Conservation (phyloP, 1,284 basidiomycete species). For the Ustilago nuda region DNA sequence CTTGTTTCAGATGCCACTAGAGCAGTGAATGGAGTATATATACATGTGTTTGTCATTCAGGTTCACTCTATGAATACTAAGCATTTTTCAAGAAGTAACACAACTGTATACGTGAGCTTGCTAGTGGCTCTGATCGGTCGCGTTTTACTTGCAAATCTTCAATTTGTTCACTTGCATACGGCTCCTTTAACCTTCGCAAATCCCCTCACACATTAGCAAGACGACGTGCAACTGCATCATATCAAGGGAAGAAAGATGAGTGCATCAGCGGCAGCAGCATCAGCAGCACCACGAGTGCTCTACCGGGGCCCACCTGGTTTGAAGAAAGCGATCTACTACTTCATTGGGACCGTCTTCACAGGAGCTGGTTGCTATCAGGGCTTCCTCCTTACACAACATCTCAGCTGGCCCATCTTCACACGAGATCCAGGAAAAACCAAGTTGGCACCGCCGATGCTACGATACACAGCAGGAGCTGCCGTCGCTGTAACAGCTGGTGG, state of each 20-base stretch:
- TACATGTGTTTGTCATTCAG: too few relatives aligned
- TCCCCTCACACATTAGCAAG: neutral
- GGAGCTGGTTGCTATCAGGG: slow-evolving; percentile 45
- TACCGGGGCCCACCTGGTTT: slow-evolving; percentile 53
- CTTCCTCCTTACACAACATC: slow-evolving; percentile 47
- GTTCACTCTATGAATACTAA: too few relatives aligned
- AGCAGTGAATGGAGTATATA: too few relatives aligned
- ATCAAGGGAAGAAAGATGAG: slow-evolving; percentile 10
- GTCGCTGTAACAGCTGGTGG: slow-evolving; percentile 28
- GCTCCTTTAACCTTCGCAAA: neutral
- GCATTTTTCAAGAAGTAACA: too few relatives aligned
- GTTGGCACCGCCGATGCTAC: slow-evolving; percentile 34
- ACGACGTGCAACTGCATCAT: neutral
- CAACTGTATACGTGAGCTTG: too few relatives aligned
- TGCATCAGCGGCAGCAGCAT: slow-evolving; percentile 12
- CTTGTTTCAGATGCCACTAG: too few relatives aligned
- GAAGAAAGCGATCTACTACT: slow-evolving; percentile 48
- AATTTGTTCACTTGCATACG: too few relatives aligned
- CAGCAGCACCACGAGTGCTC: slow-evolving; percentile 36
- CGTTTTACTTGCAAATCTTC: too few relatives aligned
- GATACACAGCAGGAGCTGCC: slow-evolving; percentile 31
- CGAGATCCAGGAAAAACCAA: slow-evolving; percentile 45
- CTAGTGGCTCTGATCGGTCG: too few relatives aligned
- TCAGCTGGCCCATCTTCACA: slow-evolving; percentile 49
- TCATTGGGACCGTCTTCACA: slow-evolving; percentile 48